phyloP scores from a whole-genome alignment of 2,329 filamentous ascomycete species.

The Aureobasidium melanogenum region DNA sequence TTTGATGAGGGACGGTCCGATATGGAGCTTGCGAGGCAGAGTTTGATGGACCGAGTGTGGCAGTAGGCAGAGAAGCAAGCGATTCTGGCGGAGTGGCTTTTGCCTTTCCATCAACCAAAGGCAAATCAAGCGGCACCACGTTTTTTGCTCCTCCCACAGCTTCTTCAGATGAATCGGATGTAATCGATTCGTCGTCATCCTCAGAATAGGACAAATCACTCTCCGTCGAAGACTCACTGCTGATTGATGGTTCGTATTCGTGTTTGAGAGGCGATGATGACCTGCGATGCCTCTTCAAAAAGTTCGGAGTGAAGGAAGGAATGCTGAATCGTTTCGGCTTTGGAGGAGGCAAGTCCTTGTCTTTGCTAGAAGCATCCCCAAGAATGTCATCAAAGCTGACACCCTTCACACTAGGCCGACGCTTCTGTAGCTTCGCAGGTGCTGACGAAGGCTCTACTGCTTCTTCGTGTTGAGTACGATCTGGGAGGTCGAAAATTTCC shows the following conservation, averaged over 20 bases:
- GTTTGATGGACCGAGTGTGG: conserved; percentile 66
- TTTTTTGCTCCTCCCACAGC: conserved; percentile 16
- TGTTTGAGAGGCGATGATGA: conserved; percentile 93
- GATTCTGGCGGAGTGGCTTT: conserved; percentile 28
- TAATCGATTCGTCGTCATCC: conserved; percentile 39
- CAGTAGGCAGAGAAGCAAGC: conserved; percentile 23
- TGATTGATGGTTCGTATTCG: conserved; percentile 83
- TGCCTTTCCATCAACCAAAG: conserved; percentile 15
- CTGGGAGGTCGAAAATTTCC: neutral
- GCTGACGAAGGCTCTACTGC: conserved; percentile 21
- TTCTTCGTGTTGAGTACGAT: neutral
- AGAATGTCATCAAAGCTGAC: conserved; percentile 13
- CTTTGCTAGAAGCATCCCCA: neutral
- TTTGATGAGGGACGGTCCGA: conserved; percentile 38
- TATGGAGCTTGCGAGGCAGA: conserved; percentile 71
- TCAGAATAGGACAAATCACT: conserved; percentile 44
- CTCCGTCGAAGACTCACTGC: conserved; percentile 52
- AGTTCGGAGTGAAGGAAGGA: conserved; percentile 27
- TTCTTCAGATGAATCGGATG: conserved; percentile 45
- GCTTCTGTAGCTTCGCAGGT: conserved; percentile 28
- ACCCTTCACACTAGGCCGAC: conserved; percentile 13
- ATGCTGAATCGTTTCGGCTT: conserved; percentile 16
- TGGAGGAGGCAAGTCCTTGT: conserved; percentile 13
- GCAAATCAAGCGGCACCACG: conserved; percentile 20
- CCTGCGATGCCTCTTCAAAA: conserved; percentile 49